Base-by-base conservation (phyloP, 179 eudicot species). In the Corrigiola litoralis region DNA sequence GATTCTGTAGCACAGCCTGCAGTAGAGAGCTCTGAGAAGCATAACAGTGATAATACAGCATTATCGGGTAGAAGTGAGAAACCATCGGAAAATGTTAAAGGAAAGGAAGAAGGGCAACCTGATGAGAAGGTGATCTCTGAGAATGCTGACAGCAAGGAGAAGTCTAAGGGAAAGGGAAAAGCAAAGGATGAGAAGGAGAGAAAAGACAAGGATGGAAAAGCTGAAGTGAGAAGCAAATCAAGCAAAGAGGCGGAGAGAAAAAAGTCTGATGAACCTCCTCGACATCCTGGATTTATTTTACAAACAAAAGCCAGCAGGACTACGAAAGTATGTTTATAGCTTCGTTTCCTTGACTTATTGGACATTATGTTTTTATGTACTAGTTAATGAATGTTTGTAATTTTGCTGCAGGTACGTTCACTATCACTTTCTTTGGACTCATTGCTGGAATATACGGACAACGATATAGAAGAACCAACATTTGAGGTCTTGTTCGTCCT, bases 371-470 rank as follows among this genome's bases (percentile, higher is more conserved):
- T 29, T n/a, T 46, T 40, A 45, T 61, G 25, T 64, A 12, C 61
- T 20, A 38, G 25, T 66, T 32, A 46, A 44, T 64, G 64, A 60
- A n/a, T 63, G n/a, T 17, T 54, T 6, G 23, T 56, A 61, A 79
- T 71, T n/a, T 31, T 64, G 36, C 37, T 83, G 68, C 96, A 94
- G 97, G 44, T 94, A 68, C 91, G 79, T 25, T 88, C 99, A 17
- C 29, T 86, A 59, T 90, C 99, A 60, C 85, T 88, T 66, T 94
- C 99, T 17, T 68, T 94, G 77, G 99, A 94, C 66, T 87, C 99
- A 18, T 84, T 94, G 51, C 81, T 94, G 68, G 97, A 84, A 68
- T 94, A 94, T 72, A 83, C 83, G 50, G 90, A 82, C 75, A 85
- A 83, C 72, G 99, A 94, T 77, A 52, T 84, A 48, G 99, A 94